Base-by-base conservation (phyloP, 2,329 filamentous ascomycete genomes). In the Periconia sp. region DNA sequence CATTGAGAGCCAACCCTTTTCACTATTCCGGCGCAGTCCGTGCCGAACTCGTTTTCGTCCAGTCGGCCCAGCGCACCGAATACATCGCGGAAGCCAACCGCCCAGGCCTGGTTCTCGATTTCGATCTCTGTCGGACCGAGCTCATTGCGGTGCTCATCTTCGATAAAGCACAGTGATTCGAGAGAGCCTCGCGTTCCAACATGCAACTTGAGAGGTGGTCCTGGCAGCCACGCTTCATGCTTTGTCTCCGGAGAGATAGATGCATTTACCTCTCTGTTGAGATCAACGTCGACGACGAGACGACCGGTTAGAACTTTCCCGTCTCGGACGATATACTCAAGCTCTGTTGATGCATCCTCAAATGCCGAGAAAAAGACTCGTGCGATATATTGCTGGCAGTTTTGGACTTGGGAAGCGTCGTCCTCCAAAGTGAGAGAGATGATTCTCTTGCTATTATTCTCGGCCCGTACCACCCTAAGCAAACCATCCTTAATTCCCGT, bases 1-100 rank as follows among this genome's bases (percentile, higher is more conserved):
- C 24, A 32, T 28, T 35, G 9, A 24, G 17, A 0, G 2, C 48
- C 50, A 16, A 48, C 36, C 3, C 43, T 36, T 2, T 48, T 36
- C 0, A 56, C 43, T 4, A 48, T 35, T 12, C 53, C 53, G 10
- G 45, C 39, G 25, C 35, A 40, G 5, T 54, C 48, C 16, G 33
- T 21, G 18, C 53, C 53, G n/a, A 56, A 38, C 12, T 17, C 28
- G 9, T 28, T 28, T 24, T 35, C 38, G 24, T 35, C 26, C 4
- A 50, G 13, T 3, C 46, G 47, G 12, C 52, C 52, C 28, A 46
- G 40, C 4, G 47, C 46, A 23, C 44, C 37, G 28, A 56, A 36
- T 10, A 43, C 24, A 31, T 56, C 52, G 3, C 36, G 38, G 28
- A 53, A 47, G 36, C 38, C 40, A n/a, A 50, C 28, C 12, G 43